Evolutionary conservation across 2,329 filamentous ascomycete genomes (phyloP), one percentile per base, ranked within the genome.

Genomic region (Arthrinium phaeospermum): DNA sequence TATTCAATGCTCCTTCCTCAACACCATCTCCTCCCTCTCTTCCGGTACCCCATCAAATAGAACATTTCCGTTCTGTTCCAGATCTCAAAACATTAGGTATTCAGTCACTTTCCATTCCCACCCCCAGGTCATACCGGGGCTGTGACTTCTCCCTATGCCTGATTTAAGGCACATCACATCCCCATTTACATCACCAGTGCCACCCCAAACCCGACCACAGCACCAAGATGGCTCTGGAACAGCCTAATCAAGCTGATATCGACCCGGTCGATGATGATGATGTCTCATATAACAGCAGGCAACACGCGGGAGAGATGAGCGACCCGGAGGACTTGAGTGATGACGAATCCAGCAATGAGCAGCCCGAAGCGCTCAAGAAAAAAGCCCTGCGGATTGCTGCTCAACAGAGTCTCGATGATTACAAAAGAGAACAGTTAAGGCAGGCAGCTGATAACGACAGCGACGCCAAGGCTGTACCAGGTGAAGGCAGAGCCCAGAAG

Each of bases 401-500:
- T 7, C 57, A 64, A 14, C 30, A 41, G 34, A 64, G 57, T 30
- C 57, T 64, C 1, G 22, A 64, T 1, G 57, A 64, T 8, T 64
- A 64, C 30, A 64, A 37, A 30, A 64, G 57, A 41, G 57, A 64
- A 4, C 57, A 64, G 34, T 19, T 41, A 41, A 64, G 41, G 57
- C 34, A 41, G 34, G 34, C 13, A 5, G 8, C 8, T 41, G 34
- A 64, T n/a, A 13, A n/a, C 8, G 34, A 13, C 34, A 64, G 41
- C 30, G 7, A n/a, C n/a, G 14, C n/a, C 57, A 80, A 80, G 71
- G 82, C 82, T 2, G 75, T 79, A 13, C 76, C 79, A 5, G 75
- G 78, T 16, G 75, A 79, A 82, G 16, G 81, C 79, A 68, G 83
- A 84, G 83, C 47, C 57, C 16, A 37, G 34, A 64, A 19, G 93